These are phyloP conservation scores for Enterocytospora artemiae DNA, from an alignment of 371 early-diverging fungal genomes.

Conservation along the genomic window DNA sequence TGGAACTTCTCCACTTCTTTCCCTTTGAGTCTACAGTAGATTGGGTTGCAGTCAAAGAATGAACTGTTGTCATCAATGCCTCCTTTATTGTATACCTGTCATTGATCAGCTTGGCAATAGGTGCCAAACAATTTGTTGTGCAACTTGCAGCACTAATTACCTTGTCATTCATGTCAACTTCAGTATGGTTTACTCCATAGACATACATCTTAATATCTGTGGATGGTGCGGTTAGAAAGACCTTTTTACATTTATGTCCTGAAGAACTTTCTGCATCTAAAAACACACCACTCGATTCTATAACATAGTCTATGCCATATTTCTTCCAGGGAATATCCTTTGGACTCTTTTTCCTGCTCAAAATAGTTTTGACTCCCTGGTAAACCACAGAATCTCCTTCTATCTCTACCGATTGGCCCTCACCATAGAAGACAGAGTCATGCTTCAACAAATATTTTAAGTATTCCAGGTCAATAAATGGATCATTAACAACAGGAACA, in stretches of 20 bases:
- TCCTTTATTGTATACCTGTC: slow-evolving; percentile 75
- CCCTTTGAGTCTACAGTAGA: slow-evolving; percentile 96
- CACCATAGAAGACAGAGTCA: slow-evolving; percentile 83
- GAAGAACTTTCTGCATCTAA: slow-evolving; percentile 73
- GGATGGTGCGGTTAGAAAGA: slow-evolving; percentile 92
- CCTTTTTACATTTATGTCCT: slow-evolving; percentile 82
- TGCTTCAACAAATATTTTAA: slow-evolving; percentile 86
- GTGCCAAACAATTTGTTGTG: slow-evolving; percentile 99
- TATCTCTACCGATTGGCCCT: slow-evolving; percentile 65
- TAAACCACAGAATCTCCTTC: slow-evolving; percentile 72
- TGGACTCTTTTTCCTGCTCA: slow-evolving; percentile 65
- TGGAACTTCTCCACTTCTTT: slow-evolving; percentile 81
- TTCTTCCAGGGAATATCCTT: slow-evolving; percentile 77
- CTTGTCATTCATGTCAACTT: slow-evolving; percentile 65
- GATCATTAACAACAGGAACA: slow-evolving; percentile 91
- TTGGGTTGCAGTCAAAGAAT: slow-evolving; percentile 94
- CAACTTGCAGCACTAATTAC: slow-evolving; percentile 95
- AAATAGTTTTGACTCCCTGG: slow-evolving; percentile 67
- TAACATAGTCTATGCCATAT: slow-evolving; percentile 75
- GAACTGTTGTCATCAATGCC: slow-evolving; percentile 88
- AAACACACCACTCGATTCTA: slow-evolving; percentile 96
- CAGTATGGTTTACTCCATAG: slow-evolving; percentile 75
- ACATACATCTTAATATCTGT: slow-evolving; percentile 68
- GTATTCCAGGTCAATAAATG: slow-evolving; percentile 83
- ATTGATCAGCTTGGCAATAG: slow-evolving; percentile 88